These are phyloP conservation scores for Delonix regia DNA, from an alignment of 306 rosid species.

Conservation along the genomic window DNA sequence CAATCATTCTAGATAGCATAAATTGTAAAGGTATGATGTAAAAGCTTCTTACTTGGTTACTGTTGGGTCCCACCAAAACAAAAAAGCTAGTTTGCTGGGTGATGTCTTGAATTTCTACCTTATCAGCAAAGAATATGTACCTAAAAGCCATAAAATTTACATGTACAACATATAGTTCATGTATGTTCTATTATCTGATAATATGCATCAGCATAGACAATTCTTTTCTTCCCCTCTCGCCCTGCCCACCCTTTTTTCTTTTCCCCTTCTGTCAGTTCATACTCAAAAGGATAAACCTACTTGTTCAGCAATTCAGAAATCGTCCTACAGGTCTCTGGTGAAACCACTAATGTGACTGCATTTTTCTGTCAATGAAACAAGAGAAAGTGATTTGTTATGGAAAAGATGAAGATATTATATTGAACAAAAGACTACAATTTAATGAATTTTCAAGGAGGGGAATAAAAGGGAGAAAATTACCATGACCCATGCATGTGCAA, in stretches of 20 bases:
- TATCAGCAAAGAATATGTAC: slow-evolving; percentile 87
- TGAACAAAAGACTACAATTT: slow-evolving; percentile 30
- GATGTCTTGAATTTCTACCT: slow-evolving; percentile 91
- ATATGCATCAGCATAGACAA: slow-evolving; percentile 31
- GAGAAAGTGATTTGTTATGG: slow-evolving; percentile 16
- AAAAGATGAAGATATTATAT: slow-evolving; percentile 16
- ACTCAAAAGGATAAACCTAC: slow-evolving; percentile 48
- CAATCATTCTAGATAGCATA: background rate
- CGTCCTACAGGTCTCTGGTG: slow-evolving; percentile 63
- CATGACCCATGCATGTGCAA: slow-evolving; percentile 93
- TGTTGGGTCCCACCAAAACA: slow-evolving; percentile 86
- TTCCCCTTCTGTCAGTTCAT: background rate
- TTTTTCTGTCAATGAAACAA: slow-evolving; percentile 62
- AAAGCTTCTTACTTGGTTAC: slow-evolving; percentile 69
- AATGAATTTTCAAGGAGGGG: background rate
- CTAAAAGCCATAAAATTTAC: slow-evolving; percentile 42
- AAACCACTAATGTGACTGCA: slow-evolving; percentile 69
- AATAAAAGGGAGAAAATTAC: slow-evolving; percentile 49
- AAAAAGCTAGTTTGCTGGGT: slow-evolving; percentile 79
- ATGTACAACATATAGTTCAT: slow-evolving; percentile 25
- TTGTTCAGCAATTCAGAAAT: slow-evolving; percentile 76
- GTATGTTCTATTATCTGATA: slow-evolving; percentile 25
- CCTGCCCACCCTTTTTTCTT: background rate
- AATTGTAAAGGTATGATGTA: slow-evolving; percentile 2
- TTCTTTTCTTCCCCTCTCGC: background rate